A percentile compares a stretch with the other conserved stretches of the same genome.
These are phyloP conservation scores for Rosa chinensis DNA, from an alignment of 306 rosid species.

Conservation along the genomic window DNA sequence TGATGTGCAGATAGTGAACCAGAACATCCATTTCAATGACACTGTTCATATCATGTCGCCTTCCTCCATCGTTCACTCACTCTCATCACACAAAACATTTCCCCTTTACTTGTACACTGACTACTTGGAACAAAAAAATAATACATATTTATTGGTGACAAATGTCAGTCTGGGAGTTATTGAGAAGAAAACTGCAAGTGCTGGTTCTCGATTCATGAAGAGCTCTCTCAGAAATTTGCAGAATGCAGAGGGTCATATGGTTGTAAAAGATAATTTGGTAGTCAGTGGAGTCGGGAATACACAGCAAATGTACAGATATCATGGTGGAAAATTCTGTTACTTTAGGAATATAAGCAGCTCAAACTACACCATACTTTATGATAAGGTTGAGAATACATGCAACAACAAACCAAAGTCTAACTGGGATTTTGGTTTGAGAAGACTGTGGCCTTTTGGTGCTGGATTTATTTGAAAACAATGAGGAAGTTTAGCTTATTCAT, in stretches of 20 bases:
- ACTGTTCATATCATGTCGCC: constrained; percentile 36
- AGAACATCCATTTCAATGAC: constrained; percentile 48
- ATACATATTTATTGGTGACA: constrained; percentile 28
- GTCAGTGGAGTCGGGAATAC: constrained; percentile 63
- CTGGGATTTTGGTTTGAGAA: constrained; percentile 24
- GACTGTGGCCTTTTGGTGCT: constrained; percentile 25
- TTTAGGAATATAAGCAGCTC: constrained; percentile 72
- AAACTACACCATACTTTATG: constrained; percentile 69
- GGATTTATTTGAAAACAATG: constrained; percentile 19
- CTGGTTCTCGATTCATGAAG: constrained; percentile 33
- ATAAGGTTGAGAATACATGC: constrained; percentile 50
- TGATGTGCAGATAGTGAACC: constrained; percentile 54
- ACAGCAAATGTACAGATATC: constrained; percentile 59
- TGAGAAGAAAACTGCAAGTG: constrained; percentile 33
- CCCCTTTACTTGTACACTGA: constrained; percentile 44
- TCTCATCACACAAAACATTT: constrained; percentile 43
- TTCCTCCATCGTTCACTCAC: constrained; percentile 27
- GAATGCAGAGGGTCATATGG: constrained; percentile 60
- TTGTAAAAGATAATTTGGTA: constrained; percentile 51
- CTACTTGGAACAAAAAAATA: constrained; percentile 33
- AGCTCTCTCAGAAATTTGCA: constrained; percentile 68
- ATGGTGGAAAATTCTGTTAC: constrained; percentile 49
- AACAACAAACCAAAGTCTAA: constrained; percentile 18
- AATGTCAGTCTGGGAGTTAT: constrained; percentile 60
- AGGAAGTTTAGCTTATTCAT: constrained; percentile 4